Evolutionary conservation across 306 rosid genomes (phyloP).

Genomic region (Arachis hypogaea): DNA sequence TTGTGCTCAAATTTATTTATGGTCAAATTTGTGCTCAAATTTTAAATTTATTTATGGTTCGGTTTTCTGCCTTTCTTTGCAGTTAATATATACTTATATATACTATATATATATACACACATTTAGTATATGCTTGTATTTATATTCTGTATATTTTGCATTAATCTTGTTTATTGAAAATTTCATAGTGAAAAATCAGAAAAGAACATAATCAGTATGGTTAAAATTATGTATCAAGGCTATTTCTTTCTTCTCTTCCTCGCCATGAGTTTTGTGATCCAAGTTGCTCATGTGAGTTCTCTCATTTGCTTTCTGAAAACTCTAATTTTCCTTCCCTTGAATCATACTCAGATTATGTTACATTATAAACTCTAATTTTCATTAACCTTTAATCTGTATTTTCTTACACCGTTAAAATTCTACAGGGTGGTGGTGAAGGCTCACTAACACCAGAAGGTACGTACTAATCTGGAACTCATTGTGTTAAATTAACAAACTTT

Average conservation of each 20-base stretch:
- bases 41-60: too few species aligned
- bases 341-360: too few species aligned
- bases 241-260: conserved; percentile 20
- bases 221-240: neutral
- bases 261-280: conserved; percentile 13
- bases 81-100: too few species aligned
- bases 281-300: conserved; percentile 22
- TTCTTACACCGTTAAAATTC: neutral
- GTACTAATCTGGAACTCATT: conserved; percentile 3
- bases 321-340: too few species aligned
- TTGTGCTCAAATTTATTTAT: too few species aligned
- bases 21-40: too few species aligned
- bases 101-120: too few species aligned
- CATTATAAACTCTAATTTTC: neutral
- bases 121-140: too few species aligned
- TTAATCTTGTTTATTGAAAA: too few species aligned
- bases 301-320: neutral
- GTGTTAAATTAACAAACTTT: neutral
- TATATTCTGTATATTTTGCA: too few species aligned
- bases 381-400: neutral
- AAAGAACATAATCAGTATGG: conserved; percentile 4
- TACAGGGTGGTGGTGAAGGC: conserved; percentile 43
- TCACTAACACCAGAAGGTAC: conserved; percentile 36
- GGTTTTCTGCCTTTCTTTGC: too few species aligned
- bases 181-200: neutral